Evolutionary conservation across 345 rosid species (phyloP).

Genomic region (Eucalyptus camaldulensis): DNA sequence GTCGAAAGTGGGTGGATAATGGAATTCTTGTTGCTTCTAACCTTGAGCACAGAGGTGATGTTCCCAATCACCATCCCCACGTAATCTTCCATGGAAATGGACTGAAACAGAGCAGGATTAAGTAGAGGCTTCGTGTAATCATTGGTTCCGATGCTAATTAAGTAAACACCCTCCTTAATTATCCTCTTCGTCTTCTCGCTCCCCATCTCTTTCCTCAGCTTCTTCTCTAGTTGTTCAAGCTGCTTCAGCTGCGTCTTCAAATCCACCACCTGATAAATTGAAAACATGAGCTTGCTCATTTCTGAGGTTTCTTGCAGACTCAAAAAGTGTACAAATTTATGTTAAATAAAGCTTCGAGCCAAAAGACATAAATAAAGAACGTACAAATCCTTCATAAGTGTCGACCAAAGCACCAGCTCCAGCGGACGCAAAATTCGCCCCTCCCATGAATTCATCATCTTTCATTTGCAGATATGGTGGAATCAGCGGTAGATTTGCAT

Average conservation of each 20-base stretch:
- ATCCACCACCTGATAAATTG: background rate
- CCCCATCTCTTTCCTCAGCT: background rate
- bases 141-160: slow-evolving; percentile 4
- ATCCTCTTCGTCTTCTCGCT: background rate
- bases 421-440: slow-evolving; percentile 12
- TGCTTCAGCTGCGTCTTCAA: slow-evolving; percentile 4
- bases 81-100: background rate
- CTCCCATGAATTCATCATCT: background rate
- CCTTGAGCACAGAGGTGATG: slow-evolving; percentile 3
- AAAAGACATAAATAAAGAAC: background rate
- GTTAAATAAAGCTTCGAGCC: background rate
- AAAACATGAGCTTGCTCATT: background rate
- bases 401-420: slow-evolving; percentile 7
- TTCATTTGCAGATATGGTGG: too few relatives aligned
- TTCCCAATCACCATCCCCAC: slow-evolving; percentile 14
- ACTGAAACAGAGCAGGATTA: background rate
- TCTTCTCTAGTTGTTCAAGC: background rate
- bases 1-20: background rate
- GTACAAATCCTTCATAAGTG: slow-evolving; percentile 1
- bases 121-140: background rate
- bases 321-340: background rate
- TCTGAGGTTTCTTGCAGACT: background rate
- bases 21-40: background rate
- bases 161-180: background rate
- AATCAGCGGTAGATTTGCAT: too few relatives aligned